phyloP scores from a whole-genome alignment of 1,139 yeast species.

The Cylindricascospora bacillispora region DNA sequence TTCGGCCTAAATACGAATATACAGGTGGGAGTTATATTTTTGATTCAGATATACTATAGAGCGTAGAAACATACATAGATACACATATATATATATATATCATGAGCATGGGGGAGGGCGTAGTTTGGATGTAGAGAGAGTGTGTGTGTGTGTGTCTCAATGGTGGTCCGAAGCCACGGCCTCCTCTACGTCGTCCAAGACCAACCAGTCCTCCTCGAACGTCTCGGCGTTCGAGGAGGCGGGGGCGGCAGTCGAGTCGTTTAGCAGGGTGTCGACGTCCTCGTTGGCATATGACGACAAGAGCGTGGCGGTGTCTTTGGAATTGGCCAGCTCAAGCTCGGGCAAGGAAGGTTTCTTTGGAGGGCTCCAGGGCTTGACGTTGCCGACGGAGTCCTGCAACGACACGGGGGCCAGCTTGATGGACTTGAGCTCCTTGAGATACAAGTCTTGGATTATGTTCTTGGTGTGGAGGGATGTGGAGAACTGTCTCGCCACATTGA shows the following conservation, averaged over 20 bases:
- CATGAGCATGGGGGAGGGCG: no score
- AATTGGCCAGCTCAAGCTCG: slow-evolving; percentile 39
- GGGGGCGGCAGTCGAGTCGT: slow-evolving; percentile 1
- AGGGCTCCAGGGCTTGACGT: slow-evolving; percentile 69
- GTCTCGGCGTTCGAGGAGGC: no score
- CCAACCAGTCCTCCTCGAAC: slow-evolving; percentile 66
- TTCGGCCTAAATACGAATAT: no score
- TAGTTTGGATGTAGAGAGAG: no score
- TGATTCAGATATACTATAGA: no score
- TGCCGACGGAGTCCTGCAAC: slow-evolving; percentile 62
- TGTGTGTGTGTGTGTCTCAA: no score
- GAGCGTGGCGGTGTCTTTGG: slow-evolving; percentile 36
- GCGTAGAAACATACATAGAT: no score
- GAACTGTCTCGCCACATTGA: no score
- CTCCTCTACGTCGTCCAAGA: slow-evolving; percentile 50
- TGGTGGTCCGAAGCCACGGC: no score
- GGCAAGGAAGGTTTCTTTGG: slow-evolving; percentile 70
- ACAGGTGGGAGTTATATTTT: no score
- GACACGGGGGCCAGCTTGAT: slow-evolving; percentile 75
- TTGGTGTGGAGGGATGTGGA: slow-evolving; percentile 4
- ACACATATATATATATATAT: no score
- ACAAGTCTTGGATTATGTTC: slow-evolving; percentile 70
- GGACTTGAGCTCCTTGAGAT: slow-evolving; percentile 73
- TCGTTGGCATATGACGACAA: slow-evolving; percentile 62
- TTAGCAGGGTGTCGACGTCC: slow-evolving; percentile 53